These are phyloP conservation scores for Ceratocystis huliohia DNA, from an alignment of 2,329 filamentous ascomycete species.

Conservation along the genomic window DNA sequence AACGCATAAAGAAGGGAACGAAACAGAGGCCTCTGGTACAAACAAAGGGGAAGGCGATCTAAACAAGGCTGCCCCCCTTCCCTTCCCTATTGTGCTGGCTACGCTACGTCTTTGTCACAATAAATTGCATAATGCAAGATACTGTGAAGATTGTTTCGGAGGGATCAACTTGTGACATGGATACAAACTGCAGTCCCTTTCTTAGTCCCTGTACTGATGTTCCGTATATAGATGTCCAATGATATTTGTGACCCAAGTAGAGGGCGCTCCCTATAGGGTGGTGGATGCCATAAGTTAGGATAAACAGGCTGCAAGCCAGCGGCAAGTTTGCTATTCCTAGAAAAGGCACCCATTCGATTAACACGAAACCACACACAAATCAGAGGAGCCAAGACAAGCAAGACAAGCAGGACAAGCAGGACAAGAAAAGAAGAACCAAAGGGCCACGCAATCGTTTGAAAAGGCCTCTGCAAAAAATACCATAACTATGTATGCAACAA, in stretches of 20 bases:
- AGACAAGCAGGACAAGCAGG: neutral
- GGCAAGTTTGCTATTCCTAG: neutral
- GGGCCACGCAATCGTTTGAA: neutral
- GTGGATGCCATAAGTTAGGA: too few relatives aligned
- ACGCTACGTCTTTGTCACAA: neutral
- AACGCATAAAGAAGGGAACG: neutral
- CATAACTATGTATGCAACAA: neutral
- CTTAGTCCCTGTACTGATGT: neutral
- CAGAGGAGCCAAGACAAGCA: neutral
- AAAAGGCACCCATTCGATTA: neutral
- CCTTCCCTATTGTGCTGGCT: neutral
- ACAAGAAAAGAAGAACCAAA: too few relatives aligned
- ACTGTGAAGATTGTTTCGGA: neutral
- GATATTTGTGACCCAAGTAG: neutral
- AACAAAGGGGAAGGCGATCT: neutral
- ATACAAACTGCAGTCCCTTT: neutral
- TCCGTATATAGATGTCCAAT: neutral
- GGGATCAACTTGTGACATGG: neutral
- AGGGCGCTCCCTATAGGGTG: neutral
- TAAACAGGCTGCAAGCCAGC: neutral
- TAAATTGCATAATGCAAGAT: neutral
- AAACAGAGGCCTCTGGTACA: neutral
- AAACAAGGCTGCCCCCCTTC: too few relatives aligned
- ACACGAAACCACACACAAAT: neutral
- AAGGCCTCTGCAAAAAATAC: neutral